Percentiles rank a stretch among this genome's conserved stretches.
phyloP scores from a whole-genome alignment of 352 stramenopile species.

The Thraustochytrium sp. region DNA sequence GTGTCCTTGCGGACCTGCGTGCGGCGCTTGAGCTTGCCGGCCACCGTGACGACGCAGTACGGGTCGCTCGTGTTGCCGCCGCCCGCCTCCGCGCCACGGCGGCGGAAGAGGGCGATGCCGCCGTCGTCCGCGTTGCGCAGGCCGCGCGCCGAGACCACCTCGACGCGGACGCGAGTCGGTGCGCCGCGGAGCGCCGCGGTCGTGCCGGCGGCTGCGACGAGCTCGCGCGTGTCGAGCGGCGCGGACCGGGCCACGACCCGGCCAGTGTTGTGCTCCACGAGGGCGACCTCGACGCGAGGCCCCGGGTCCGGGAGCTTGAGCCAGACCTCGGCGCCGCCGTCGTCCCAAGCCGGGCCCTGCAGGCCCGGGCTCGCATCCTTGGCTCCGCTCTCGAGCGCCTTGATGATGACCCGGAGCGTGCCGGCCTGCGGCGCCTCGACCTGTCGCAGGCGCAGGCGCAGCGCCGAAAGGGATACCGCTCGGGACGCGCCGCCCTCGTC shows the following conservation, averaged over 20 bases:
- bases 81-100: neutral
- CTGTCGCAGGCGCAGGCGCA: neutral
- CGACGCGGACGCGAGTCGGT: neutral
- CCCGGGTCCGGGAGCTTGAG: too few relatives aligned
- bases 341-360: neutral
- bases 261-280: constrained; percentile 17
- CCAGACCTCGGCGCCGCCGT: neutral
- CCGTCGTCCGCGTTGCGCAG: neutral
- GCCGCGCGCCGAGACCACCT: neutral
- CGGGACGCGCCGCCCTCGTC: too few relatives aligned
- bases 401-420: neutral
- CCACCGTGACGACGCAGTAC: constrained; percentile 1
- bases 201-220: too few relatives aligned
- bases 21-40: neutral
- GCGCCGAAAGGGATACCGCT: too few relatives aligned
- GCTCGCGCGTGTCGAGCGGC: too few relatives aligned
- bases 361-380: neutral
- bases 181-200: neutral
- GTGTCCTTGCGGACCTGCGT: neutral
- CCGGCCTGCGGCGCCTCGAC: neutral
- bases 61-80: constrained; percentile 29
- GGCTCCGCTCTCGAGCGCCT: neutral
- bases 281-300: neutral
- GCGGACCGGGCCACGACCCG: neutral
- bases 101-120: neutral